phyloP scores from a whole-genome alignment of 768 basidiomycete genomes.

The Mycena albidolilacea region DNA sequence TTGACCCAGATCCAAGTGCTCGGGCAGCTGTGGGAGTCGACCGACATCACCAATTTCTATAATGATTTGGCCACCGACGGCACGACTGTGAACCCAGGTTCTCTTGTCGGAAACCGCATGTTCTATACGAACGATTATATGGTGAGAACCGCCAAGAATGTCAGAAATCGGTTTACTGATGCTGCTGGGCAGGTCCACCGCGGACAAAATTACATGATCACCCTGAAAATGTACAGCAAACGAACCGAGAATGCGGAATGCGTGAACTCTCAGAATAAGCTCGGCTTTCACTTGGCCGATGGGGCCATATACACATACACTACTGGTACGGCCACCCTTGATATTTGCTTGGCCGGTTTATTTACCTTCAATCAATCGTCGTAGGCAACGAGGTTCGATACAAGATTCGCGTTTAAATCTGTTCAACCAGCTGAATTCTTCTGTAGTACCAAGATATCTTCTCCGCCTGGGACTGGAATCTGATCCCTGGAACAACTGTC shows the following conservation, averaged over 20 bases:
- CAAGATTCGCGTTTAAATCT: not conserved
- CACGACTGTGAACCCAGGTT: constrained; percentile 56
- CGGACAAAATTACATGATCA: constrained; percentile 58
- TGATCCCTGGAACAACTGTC: constrained; percentile 63
- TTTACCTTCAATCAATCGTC: not conserved
- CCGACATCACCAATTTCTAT: constrained; percentile 46
- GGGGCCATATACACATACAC: constrained; percentile 65
- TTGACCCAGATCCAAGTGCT: constrained; percentile 57
- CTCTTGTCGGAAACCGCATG: constrained; percentile 58
- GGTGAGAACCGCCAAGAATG: constrained; percentile 46
- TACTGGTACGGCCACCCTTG: constrained; percentile 11
- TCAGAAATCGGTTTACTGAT: not conserved
- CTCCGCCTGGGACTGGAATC: constrained; percentile 72
- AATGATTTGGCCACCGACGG: constrained; percentile 44
- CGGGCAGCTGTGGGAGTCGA: constrained; percentile 56
- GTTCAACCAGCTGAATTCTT: not conserved
- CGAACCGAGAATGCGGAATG: constrained; percentile 65
- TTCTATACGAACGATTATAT: constrained; percentile 66
- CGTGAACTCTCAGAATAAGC: constrained; percentile 60
- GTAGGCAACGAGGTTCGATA: constrained; percentile 55
- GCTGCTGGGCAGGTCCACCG: constrained; percentile 57
- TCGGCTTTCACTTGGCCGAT: constrained; percentile 67
- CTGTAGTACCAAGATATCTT: constrained; percentile 56
- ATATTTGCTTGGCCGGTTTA: not conserved
- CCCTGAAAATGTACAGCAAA: constrained; percentile 61